Percentiles rank a stretch among this genome's conserved stretches.
Conservation (phyloP, 352 stramenopile species). For the Globisporangium cylindrosporum region DNA sequence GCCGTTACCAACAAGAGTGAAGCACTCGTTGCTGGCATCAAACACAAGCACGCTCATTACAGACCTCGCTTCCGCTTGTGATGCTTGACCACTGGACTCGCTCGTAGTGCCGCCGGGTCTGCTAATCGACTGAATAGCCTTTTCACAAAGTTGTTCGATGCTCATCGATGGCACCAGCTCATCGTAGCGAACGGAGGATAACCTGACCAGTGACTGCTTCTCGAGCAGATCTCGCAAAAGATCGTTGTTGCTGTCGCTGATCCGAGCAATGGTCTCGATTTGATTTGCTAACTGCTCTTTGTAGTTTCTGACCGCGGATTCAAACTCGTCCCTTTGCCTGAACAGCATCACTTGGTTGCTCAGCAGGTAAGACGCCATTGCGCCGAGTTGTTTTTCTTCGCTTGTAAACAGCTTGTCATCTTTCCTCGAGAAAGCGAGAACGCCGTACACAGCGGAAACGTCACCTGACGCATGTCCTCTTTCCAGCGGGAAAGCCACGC, state of each 20-base stretch:
- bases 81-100: neutral
- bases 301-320: neutral
- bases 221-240: neutral
- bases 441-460: neutral
- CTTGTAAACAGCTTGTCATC: conserved; percentile 8
- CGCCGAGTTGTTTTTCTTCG: conserved; percentile 10
- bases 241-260: neutral
- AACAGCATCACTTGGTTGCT: conserved; percentile 11
- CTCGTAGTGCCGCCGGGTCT: neutral
- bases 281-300: conserved; percentile 1
- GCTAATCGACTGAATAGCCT: neutral
- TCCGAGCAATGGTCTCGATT: neutral
- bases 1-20: neutral
- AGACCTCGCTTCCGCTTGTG: neutral
- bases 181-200: neutral
- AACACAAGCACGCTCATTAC: conserved; percentile 3
- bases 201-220: neutral
- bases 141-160: conserved; percentile 15
- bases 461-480: neutral
- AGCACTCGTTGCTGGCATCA: neutral
- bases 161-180: conserved; percentile 5
- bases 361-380: conserved; percentile 5
- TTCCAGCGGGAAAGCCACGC: conserved; percentile 12
- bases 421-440: conserved; percentile 14
- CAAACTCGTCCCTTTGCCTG: neutral